phyloP scores from a whole-genome alignment of 2,329 filamentous ascomycete genomes.

The Aspergillus quadricinctus region DNA sequence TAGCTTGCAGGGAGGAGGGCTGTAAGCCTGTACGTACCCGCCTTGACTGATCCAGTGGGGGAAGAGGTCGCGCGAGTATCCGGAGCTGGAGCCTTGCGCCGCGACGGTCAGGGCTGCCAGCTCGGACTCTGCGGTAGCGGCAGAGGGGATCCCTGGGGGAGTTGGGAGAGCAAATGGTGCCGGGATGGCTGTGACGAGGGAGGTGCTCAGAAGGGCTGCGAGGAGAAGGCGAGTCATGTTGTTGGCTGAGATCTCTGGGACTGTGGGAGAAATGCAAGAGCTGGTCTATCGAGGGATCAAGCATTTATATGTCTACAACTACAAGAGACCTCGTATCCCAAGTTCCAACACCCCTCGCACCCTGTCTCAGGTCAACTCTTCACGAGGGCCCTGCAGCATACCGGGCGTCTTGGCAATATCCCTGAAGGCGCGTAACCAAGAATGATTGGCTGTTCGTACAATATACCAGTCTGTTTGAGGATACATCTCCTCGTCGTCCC shows the following conservation, averaged over 20 bases:
- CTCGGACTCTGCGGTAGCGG: conserved; percentile 52
- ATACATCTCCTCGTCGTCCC: neutral
- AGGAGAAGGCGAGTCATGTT: neutral
- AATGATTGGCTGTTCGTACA: neutral
- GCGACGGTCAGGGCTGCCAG: conserved; percentile 58
- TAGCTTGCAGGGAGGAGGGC: neutral
- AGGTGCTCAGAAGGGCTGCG: conserved; percentile 15
- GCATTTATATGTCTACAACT: neutral
- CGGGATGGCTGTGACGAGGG: conserved; percentile 13
- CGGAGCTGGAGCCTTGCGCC: conserved; percentile 49
- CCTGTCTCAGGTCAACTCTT: neutral
- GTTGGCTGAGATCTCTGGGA: neutral
- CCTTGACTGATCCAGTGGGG: conserved; percentile 61
- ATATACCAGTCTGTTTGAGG: neutral
- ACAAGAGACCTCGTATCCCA: too few relatives aligned
- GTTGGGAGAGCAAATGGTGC: conserved; percentile 29
- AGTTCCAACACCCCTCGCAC: neutral
- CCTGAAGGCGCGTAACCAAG: neutral
- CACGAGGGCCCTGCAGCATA: neutral
- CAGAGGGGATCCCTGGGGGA: conserved; percentile 60
- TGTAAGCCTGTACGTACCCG: conserved; percentile 37
- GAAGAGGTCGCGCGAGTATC: conserved; percentile 65
- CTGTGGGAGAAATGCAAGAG: neutral
- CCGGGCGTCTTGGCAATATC: neutral
- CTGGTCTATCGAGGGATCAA: neutral